Percentiles rank a stretch among this genome's conserved stretches.
Evolutionary conservation across 139 green algal genomes (phyloP).

Genomic region (Chlorella sp.): DNA sequence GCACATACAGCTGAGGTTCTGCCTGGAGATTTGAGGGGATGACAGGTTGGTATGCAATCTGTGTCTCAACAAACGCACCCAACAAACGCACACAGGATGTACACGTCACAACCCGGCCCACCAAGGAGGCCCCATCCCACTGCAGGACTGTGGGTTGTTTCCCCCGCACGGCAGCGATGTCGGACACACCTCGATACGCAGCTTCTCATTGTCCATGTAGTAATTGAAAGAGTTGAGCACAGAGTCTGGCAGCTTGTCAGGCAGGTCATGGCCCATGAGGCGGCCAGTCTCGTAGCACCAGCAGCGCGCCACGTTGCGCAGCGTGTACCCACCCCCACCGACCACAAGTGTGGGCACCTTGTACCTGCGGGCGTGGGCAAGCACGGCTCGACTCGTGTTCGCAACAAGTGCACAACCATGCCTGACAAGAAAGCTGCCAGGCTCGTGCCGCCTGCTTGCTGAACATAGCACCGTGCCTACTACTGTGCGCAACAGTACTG

Average conservation of each 20-base stretch:
- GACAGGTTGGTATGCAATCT: no score
- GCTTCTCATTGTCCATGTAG: conserved; percentile 81
- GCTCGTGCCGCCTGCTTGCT: no score
- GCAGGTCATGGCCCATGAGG: conserved; percentile 75
- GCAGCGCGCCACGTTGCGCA: conserved; percentile 96
- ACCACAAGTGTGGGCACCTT: conserved; percentile 92
- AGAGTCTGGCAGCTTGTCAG: conserved; percentile 50
- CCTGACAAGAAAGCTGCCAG: no score
- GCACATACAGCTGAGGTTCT: no score
- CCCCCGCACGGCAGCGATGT: no score
- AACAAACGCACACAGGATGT: no score
- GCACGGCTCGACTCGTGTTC: not conserved
- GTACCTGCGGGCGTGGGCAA: conserved; percentile 44
- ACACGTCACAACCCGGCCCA: no score
- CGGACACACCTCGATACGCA: conserved; percentile 75
- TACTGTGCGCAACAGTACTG: not conserved
- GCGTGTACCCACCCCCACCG: conserved; percentile 95
- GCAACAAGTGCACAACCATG: not conserved
- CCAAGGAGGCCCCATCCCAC: no score
- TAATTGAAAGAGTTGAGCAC: conserved; percentile 63
- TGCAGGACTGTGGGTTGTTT: no score
- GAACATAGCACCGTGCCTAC: no score
- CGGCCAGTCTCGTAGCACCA: conserved; percentile 96
- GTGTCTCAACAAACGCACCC: no score
- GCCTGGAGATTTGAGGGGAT: no score